Conservation (phyloP, 495 filamentous ascomycete species). For the Annulohypoxylon moriforme region DNA sequence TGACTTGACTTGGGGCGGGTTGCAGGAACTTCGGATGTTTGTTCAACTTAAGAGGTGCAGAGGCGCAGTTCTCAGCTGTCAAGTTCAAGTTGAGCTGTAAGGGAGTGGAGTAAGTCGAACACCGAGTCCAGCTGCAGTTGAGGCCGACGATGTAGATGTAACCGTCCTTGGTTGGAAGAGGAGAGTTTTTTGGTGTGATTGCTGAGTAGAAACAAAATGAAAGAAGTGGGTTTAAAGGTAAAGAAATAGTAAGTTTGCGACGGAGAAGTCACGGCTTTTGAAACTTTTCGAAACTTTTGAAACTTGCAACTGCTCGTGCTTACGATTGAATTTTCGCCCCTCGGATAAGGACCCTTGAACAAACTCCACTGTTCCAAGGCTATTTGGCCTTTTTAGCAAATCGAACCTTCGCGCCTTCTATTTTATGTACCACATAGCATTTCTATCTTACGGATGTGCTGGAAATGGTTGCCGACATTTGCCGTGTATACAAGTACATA, state of each 20-base stretch:
- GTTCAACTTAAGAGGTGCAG: background rate
- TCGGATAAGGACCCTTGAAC: slow-evolving; percentile 4
- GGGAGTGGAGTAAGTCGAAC: slow-evolving; percentile 18
- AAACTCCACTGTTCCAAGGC: background rate
- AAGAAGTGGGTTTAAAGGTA: background rate
- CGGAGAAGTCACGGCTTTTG: slow-evolving; percentile 24
- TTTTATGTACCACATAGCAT: background rate
- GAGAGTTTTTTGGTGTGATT: background rate
- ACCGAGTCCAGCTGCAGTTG: background rate
- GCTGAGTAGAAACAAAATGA: slow-evolving; percentile 4
- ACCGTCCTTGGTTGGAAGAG: background rate
- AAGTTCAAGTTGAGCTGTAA: slow-evolving; percentile 26
- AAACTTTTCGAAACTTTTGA: slow-evolving; percentile 17
- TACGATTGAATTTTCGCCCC: slow-evolving; percentile 31
- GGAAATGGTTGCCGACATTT: slow-evolving; percentile 33
- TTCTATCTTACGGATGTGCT: background rate
- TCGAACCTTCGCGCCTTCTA: background rate
- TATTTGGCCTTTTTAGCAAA: slow-evolving; percentile 9
- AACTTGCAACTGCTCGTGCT: slow-evolving; percentile 3
- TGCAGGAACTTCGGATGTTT: slow-evolving; percentile 3
- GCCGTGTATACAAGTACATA: slow-evolving; percentile 11
- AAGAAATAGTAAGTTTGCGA: slow-evolving; percentile 38
- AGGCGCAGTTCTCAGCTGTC: too few species aligned
- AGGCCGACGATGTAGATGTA: slow-evolving; percentile 13
- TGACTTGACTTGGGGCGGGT: slow-evolving; percentile 3